Conservation (phyloP, 495 filamentous ascomycete species). For the Aspergillus baeticus region DNA sequence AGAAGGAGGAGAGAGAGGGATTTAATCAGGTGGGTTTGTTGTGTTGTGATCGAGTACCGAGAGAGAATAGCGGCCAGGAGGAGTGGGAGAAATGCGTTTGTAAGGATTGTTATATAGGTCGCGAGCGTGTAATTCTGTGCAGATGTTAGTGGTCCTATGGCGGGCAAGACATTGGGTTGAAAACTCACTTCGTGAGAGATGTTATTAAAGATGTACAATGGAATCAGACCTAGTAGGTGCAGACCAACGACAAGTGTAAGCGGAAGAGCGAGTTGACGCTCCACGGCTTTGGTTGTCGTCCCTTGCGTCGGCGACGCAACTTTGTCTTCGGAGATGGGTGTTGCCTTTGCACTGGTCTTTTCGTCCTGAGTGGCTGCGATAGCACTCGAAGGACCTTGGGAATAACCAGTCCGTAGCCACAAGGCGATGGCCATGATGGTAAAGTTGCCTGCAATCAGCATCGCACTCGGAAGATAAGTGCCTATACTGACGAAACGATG, state of each 20-base stretch:
- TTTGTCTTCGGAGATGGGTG: slow-evolving; percentile 18
- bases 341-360: slow-evolving; percentile 23
- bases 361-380: slow-evolving; percentile 16
- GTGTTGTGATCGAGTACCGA: slow-evolving; percentile 50
- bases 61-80: slow-evolving; percentile 56
- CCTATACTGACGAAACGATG: slow-evolving; percentile 97
- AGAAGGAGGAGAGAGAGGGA: slow-evolving; percentile 90
- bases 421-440: slow-evolving; percentile 91
- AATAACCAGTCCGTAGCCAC: slow-evolving; percentile 80
- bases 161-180: not conserved
- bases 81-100: slow-evolving; percentile 56
- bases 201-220: slow-evolving; percentile 86
- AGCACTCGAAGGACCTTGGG: slow-evolving; percentile 23
- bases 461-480: slow-evolving; percentile 93
- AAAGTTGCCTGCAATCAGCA: slow-evolving; percentile 92
- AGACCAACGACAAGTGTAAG: slow-evolving; percentile 66
- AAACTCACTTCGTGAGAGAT: slow-evolving; percentile 60
- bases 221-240: slow-evolving; percentile 78
- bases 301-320: slow-evolving; percentile 4
- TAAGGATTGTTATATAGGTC: slow-evolving; percentile 52
- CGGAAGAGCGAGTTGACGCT: slow-evolving; percentile 78
- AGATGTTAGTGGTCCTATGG: slow-evolving; percentile 21
- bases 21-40: slow-evolving; percentile 76
- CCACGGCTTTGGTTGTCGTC: slow-evolving; percentile 38
- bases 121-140: slow-evolving; percentile 52